Evolutionary conservation across 257 asterid species (phyloP).

Genomic region (Sherardia arvensis): DNA sequence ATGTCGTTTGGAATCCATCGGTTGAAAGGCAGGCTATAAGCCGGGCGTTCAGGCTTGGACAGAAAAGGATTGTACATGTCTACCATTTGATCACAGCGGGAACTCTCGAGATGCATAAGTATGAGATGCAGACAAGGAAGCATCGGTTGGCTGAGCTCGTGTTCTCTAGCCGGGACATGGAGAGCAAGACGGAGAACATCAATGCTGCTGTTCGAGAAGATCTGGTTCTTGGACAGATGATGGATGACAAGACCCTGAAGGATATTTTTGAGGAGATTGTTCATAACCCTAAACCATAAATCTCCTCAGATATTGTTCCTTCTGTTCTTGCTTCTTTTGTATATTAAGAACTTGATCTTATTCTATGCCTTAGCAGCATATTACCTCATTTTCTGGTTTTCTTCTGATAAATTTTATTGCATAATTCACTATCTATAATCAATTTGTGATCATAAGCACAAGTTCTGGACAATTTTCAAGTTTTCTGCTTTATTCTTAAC

Average conservation of each 20-base stretch:
- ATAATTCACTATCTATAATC: too few relatives aligned
- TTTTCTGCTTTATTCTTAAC: too few relatives aligned
- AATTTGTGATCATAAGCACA: too few relatives aligned
- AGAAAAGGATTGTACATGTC: constrained; percentile 49
- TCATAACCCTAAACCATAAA: too few relatives aligned
- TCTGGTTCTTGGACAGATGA: constrained; percentile 44
- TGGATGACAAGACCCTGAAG: constrained; percentile 13
- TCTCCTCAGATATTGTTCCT: too few relatives aligned
- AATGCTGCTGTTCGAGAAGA: constrained; percentile 26
- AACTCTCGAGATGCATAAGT: constrained; percentile 43
- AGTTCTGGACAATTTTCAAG: too few relatives aligned
- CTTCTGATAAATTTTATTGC: too few relatives aligned
- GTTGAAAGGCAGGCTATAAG: constrained; percentile 66
- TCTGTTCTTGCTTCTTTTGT: too few relatives aligned
- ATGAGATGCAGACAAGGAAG: constrained; percentile 32
- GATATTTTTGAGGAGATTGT: constrained; percentile 35
- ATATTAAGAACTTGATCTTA: too few relatives aligned
- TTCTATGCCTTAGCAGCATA: too few relatives aligned
- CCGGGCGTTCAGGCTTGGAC: constrained; percentile 78
- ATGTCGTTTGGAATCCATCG: constrained; percentile 74
- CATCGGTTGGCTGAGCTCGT: constrained; percentile 42
- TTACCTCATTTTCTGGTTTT: too few relatives aligned
- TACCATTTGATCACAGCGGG: constrained; percentile 43
- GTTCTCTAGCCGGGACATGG: constrained; percentile 24
- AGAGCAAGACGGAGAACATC: neutral